Conservation (phyloP, 257 asterid species). For the Lithospermum erythrorhizon region DNA sequence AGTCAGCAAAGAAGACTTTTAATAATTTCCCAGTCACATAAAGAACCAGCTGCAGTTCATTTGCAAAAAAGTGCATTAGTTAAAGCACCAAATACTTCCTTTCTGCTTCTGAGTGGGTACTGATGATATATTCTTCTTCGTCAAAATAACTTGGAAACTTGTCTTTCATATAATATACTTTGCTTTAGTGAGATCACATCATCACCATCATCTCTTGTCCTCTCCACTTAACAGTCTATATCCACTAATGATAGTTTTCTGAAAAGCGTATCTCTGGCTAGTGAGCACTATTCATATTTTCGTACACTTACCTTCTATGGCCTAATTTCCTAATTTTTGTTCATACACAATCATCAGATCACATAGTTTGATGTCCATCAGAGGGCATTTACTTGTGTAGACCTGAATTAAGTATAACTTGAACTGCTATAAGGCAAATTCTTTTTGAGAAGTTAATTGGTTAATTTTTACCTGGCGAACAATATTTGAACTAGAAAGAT, state of each 20-base stretch:
- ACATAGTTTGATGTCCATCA: no score
- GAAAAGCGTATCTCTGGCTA: not conserved
- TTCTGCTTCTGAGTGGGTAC: not conserved
- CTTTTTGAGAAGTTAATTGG: no score
- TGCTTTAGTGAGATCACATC: not conserved
- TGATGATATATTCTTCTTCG: not conserved
- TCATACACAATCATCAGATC: no score
- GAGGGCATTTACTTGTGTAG: no score
- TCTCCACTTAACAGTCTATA: not conserved
- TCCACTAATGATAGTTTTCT: not conserved
- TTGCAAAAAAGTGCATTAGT: not conserved
- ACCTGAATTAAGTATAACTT: no score
- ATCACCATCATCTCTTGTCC: not conserved
- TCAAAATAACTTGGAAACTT: not conserved
- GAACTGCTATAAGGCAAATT: no score
- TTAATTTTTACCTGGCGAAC: no score
- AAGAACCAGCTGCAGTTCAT: not conserved
- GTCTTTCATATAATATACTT: not conserved
- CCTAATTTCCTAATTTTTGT: not conserved
- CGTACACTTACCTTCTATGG: not conserved
- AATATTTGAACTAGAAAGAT: not conserved
- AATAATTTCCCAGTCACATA: not conserved
- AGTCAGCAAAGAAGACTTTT: conserved; percentile 1
- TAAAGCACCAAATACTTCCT: not conserved
- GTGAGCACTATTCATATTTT: not conserved